A percentile compares a stretch with the other conserved stretches of the same genome.
Conservation (phyloP, 352 stramenopile species). For the Globisporangium spiculum region DNA sequence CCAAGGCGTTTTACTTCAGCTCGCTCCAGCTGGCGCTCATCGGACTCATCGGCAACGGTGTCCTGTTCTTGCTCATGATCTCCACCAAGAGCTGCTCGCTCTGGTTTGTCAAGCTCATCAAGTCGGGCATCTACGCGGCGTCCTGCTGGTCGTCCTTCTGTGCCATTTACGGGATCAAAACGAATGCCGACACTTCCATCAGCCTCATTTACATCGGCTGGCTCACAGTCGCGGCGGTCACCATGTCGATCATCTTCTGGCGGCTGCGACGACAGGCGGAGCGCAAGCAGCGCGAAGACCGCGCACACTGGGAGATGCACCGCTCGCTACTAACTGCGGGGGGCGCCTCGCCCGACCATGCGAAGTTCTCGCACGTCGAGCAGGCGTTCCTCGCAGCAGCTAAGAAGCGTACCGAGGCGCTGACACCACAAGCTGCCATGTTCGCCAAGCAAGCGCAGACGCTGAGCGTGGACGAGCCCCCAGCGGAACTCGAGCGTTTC, state of each 20-base stretch:
- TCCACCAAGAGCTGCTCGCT: slow-evolving; percentile 45
- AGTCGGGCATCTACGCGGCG: slow-evolving; percentile 52
- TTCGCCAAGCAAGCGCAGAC: slow-evolving; percentile 10
- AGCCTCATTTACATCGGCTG: slow-evolving; percentile 63
- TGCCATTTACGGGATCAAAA: slow-evolving; percentile 38
- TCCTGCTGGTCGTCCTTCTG: slow-evolving; percentile 52
- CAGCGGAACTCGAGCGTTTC: slow-evolving; percentile 17
- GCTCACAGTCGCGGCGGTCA: slow-evolving; percentile 37
- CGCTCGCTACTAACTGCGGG: slow-evolving; percentile 11
- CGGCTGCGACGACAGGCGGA: slow-evolving; percentile 20
- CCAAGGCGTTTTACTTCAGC: slow-evolving; percentile 48
- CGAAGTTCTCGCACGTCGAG: slow-evolving; percentile 10
- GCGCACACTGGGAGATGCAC: slow-evolving; percentile 18
- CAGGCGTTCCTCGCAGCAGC: slow-evolving; percentile 7
- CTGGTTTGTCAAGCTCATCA: slow-evolving; percentile 57
- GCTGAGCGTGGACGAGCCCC: slow-evolving; percentile 10
- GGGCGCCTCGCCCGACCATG: neutral
- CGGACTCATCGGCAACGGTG: slow-evolving; percentile 32
- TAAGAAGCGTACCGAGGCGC: neutral
- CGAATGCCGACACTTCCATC: slow-evolving; percentile 22
- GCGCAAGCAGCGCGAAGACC: slow-evolving; percentile 12
- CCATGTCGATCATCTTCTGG: slow-evolving; percentile 21
- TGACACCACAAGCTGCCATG: slow-evolving; percentile 5
- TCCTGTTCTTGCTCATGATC: slow-evolving; percentile 36
- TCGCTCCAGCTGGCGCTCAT: slow-evolving; percentile 32